Evolutionary conservation across 371 early-diverging fungal species (phyloP).

Genomic region (Mucor plumbeus): DNA sequence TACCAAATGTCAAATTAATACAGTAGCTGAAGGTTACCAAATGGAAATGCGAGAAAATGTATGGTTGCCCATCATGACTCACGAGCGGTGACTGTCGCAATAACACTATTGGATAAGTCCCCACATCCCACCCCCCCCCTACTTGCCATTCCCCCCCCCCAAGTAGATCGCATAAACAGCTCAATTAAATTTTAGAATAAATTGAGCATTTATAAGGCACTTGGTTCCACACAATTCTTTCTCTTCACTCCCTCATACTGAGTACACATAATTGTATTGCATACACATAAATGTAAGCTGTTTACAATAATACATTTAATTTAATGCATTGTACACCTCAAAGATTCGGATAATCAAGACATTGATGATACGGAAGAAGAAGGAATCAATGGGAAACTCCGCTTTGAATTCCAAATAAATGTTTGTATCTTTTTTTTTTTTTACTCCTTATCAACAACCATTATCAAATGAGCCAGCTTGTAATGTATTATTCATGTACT

Average conservation of each 20-base stretch:
- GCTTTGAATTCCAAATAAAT: no score
- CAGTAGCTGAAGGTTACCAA: background rate
- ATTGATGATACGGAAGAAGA: background rate
- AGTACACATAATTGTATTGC: background rate
- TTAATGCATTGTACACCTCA: no score
- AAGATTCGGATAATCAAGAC: background rate
- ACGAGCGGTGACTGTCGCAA: conserved; percentile 4
- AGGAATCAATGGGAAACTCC: background rate
- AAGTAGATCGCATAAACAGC: conserved; percentile 6
- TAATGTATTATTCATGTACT: no score
- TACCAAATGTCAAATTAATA: conserved; percentile 2
- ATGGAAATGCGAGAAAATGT: conserved; percentile 3
- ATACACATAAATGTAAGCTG: background rate
- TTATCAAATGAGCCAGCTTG: no score
- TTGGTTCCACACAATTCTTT: background rate
- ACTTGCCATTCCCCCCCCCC: background rate
- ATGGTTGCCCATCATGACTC: conserved; percentile 15
- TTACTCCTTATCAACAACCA: background rate
- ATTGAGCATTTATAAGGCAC: no score
- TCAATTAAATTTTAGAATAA: background rate
- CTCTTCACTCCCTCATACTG: background rate
- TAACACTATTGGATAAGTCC: background rate
- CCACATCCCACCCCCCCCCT: background rate
- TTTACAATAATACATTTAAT: no score
- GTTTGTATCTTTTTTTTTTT: background rate